Evolutionary conservation across 2,329 filamentous ascomycete species (phyloP).

Genomic region (Akanthomyces uredinophilus): DNA sequence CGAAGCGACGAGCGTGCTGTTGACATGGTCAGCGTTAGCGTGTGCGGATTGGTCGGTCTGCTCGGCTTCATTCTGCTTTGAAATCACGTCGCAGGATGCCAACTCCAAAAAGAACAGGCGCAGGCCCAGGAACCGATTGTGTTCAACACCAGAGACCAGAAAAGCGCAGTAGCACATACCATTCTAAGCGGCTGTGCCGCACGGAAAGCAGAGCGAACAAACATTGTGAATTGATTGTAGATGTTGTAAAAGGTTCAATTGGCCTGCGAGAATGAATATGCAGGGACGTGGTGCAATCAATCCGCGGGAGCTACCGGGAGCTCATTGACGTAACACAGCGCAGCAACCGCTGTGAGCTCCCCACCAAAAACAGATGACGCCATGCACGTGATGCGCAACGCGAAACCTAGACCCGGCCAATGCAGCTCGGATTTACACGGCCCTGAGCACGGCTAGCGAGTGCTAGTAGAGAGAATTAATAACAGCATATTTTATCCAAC

Average conservation of each 20-base stretch:
- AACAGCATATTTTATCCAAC: not conserved
- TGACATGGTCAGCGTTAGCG: slow-evolving; percentile 28
- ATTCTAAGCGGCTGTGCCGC: slow-evolving; percentile 60
- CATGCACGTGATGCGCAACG: slow-evolving; percentile 8
- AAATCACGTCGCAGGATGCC: not conserved
- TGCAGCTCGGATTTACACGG: not conserved
- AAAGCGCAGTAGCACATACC: slow-evolving; percentile 42
- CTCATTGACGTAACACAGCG: slow-evolving; percentile 5
- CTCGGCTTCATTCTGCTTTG: not conserved
- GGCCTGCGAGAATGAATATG: not conserved
- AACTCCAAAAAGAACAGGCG: not conserved
- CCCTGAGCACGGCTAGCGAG: not conserved
- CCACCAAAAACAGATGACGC: slow-evolving; percentile 8
- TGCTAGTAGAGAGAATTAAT: not conserved
- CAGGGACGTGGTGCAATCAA: not conserved
- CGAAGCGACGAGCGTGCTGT: slow-evolving; percentile 57
- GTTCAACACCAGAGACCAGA: not conserved
- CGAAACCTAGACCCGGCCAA: not conserved
- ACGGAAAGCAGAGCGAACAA: slow-evolving; percentile 60
- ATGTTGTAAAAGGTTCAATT: slow-evolving; percentile 19
- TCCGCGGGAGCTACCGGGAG: slow-evolving; percentile 10
- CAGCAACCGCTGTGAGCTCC: slow-evolving; percentile 4
- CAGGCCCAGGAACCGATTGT: not conserved
- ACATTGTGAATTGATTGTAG: slow-evolving; percentile 46
- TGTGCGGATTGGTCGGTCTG: not conserved